Base-by-base conservation (phyloP, 1,284 basidiomycete genomes). In the Trichosporon sp. region DNA sequence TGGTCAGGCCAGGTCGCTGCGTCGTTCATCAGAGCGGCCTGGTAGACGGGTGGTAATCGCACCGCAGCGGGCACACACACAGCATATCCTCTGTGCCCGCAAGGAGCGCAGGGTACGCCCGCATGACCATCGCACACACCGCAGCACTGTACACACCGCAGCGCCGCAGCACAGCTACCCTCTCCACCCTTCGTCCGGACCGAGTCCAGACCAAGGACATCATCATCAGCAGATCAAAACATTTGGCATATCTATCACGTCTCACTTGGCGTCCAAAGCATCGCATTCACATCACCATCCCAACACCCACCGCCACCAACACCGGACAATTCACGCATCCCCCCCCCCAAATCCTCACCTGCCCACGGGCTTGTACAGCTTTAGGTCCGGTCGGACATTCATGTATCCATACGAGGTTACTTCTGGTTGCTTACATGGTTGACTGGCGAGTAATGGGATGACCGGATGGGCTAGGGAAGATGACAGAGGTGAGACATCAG, bases 391-490 rank as follows among this genome's bases (percentile, higher is more conserved):
- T 26, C 51, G 51, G 51, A 54, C 51, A 21, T 21, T 54, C 51
- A 54, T 54, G 51, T 54, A 54, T 54, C 51, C 51, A 54, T 54
- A 54, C 51, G 51, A 54, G 51, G 51, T 54, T 10, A 59, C 56
- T 21, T 26, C 26, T 26, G 26, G 26, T 26, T 26, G 26, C 26
- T 26, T 26, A 26, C 26, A 26, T 26, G 26, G 26, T 26, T 26
- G 26, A 26, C 26, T 26, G 26, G 26, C 26, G 26, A 26, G 26
- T 26, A 26, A 26, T 26, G 26, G 26, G 26, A 26, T 26, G 26
- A 26, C 26, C 26, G 26, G 26, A 26, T 26, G 26, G 26, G 26
- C 26, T 26, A 26, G 26, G 26, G 26, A 26, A 26, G 26, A 26
- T 26, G 26, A 26, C 26, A 26, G 26, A 26, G 26, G 26, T 26